Percentiles rank a stretch among this genome's conserved stretches.
Conservation (phyloP, 208 protist genomes). For the Acanthamoeba lenticulata region DNA sequence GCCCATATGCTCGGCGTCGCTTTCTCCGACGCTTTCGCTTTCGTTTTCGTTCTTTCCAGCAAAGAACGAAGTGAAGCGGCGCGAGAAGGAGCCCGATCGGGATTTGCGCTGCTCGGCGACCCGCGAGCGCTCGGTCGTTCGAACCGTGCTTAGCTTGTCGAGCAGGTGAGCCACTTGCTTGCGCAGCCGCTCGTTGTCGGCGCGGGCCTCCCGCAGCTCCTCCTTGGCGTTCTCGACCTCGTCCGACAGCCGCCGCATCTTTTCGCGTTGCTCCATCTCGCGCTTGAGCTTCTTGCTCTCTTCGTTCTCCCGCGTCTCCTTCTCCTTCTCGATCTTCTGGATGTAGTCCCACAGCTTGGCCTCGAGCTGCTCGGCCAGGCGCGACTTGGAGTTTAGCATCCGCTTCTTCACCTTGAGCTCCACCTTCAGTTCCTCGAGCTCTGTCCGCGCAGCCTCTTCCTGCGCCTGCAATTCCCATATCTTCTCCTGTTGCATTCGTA, state of each 20-base stretch:
- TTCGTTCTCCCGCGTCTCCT: constrained; percentile 39
- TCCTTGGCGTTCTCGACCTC: constrained; percentile 52
- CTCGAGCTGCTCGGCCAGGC: constrained; percentile 27
- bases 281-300: constrained; percentile 48
- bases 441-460: background rate
- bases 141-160: background rate
- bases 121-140: background rate
- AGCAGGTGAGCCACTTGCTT: constrained; percentile 28
- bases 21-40: background rate
- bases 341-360: constrained; percentile 54
- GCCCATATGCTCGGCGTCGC: background rate
- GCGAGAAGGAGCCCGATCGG: background rate
- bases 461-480: constrained; percentile 15
- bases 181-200: constrained; percentile 40
- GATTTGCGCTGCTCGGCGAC: background rate
- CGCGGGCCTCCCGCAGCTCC: constrained; percentile 13
- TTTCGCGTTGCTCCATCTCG: constrained; percentile 42
- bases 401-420: constrained; percentile 51
- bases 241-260: background rate
- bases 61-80: constrained; percentile 36
- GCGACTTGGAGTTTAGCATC: constrained; percentile 10
- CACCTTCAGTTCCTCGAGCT: constrained; percentile 32
- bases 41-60: constrained; percentile 10
- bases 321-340: constrained; percentile 51
- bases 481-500: constrained; percentile 16